Base-by-base conservation (phyloP, 1,284 basidiomycete species). In the Vanrija sp. region DNA sequence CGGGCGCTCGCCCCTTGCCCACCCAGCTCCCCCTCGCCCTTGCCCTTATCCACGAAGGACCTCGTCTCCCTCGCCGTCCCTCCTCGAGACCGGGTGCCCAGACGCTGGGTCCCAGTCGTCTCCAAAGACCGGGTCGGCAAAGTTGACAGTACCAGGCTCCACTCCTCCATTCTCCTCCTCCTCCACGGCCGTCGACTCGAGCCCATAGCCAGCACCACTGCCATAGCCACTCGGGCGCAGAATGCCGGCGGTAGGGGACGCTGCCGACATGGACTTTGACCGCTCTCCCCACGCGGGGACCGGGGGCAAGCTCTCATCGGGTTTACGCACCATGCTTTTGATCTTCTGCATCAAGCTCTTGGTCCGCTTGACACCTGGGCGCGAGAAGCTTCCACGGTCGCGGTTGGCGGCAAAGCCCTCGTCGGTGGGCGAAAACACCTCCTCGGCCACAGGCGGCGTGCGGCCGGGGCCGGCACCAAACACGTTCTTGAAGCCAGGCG, bases 321-420 rank as follows among this genome's bases (percentile, higher is more conserved):
- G 42, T 20, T 52, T 51, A 73, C 74, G 66, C 66, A 77, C 75
- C 76, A 77, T 77, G 51, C 68, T 68, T 65, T 72, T 73, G 56
- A 77, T 63, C 54, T 72, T 75, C 63, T 77, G 75, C 71, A 77
- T 76, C 66, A 77, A 64, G 57, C 73, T 75, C 58, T 75, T 75
- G 19, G 67, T 76, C 20, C 76, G 66, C 64, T 76, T 77, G 60
- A 77, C 68, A 12, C 31, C 31, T 4, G 31, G 31, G 31, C 31
- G 36, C 37, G 25, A 24, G 18, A 36, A 44, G 31, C 42, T 37
- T 14, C 19, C 37, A 15, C 37, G 35, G 19, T 42, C 24, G 22
- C 39, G 23, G 22, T 45, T 45, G 38, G 44, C 24, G n/a, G 22
- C 23, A 25, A 38, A 39, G 16, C 22, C 45, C 3, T 52, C 50